Evolutionary conservation across 2,329 filamentous ascomycete species (phyloP), one percentile per base, ranked within the genome.

Genomic region (Colletotrichum viniferum): DNA sequence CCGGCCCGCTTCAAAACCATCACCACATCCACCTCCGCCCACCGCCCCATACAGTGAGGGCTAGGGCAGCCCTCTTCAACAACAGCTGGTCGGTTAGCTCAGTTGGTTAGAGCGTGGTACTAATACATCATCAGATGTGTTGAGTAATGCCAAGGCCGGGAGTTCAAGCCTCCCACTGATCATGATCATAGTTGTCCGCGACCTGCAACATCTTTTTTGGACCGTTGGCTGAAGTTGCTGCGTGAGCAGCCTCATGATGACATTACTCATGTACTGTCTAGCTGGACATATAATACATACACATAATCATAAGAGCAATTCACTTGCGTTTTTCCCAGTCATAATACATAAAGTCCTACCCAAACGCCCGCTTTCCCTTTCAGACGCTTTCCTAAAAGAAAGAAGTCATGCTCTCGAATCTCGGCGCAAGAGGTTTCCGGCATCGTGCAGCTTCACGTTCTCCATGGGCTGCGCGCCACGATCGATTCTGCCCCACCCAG

Each of bases 371-470:
- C 68, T 71, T 21, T 21, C n/a, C 43, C 10, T 13, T 52, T 52
- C 43, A 52, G n/a, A 7, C 43, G 43, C 43, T 52, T 71, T 30
- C 58, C 68, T 52, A 8, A 36, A 26, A 71, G 30, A 36, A 70
- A 63, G 16, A 32, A 62, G 8, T 71, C 58, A 64, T 30, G 38
- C 30, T 18, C 60, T 52, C 30, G 73, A 73, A 26, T 75, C 73
- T n/a, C 73, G n/a, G n/a, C 63, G 69, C 34, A 81, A 64, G 12
- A 85, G 72, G 73, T 79, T 82, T 24, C 83, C 83, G 4, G 85
- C 83, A 66, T 85, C 83, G 36, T 82, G 83, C 48, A 85, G 72
- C 64, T 82, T 80, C n/a, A 79, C 77, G 55, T 79, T 78, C 9
- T 79, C 76, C 66, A 78, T 73, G 28, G 78, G 64, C 61, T 74